Base-by-base conservation (phyloP, 805 yeast genomes). In the Yamadazyma kitorensis region DNA sequence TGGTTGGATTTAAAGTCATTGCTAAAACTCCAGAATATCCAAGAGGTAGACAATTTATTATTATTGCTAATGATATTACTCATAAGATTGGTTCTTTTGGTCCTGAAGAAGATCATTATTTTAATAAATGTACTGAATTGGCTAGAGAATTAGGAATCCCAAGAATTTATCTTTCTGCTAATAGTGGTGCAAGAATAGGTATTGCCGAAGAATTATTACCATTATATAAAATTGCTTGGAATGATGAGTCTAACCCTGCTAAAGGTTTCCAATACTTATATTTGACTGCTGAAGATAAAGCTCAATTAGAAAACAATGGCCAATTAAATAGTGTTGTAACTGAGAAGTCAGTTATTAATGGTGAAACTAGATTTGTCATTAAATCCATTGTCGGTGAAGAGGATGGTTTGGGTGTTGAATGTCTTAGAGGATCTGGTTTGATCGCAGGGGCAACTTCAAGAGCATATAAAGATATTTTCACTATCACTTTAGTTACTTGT, bases 131-230 rank as follows among this genome's bases (percentile, higher is more conserved):
- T 45, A 93, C 98, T 22, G 94, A 88, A 54, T 75, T 81, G 48
- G 96, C 98, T 21, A 78, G 96, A 68, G 72, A 77, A 55, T 74
- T 81, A 46, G 98, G 98, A 41, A 80, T 93, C 49, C 99, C 99
- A 55, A 76, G 99, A 68, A 77, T 93, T 37, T 93, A 93, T 66
- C 72, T 93, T 49, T 86, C 97, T 50, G 99, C 98, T 18, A 93
- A 93, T 76, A 89, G 98, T 41, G 99, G 99, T 73, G 99, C 99
- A 29, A 81, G 99, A 72, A 86, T 93, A 45, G 98, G 98, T 56
- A 78, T 93, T 59, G 98, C 99, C 17, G 98, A 93, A 50, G 99
- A 93, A 64, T 73, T 93, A 44, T 74, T 93, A 36, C 93, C 96
- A 40, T 74, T 77, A 55, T 88, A 79, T 71, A 80, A 85, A 61